Evolutionary conservation across 352 stramenopile species (phyloP).

Genomic region (Phytophthora brassicae): DNA sequence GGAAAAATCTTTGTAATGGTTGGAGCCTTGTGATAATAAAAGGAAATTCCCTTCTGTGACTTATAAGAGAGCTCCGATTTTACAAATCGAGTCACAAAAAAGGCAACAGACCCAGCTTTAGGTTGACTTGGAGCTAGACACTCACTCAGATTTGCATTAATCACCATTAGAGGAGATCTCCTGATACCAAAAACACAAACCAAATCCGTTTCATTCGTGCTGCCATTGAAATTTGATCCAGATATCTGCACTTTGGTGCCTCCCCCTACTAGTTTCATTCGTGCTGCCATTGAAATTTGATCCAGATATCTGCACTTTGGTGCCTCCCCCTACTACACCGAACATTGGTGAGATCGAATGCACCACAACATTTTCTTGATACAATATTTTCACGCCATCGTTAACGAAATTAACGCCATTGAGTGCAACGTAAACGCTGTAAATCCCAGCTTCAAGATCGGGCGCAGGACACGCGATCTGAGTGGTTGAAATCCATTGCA

Average conservation of each 20-base stretch:
- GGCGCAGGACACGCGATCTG: slow-evolving; percentile 37
- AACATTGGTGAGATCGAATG: slow-evolving; percentile 41
- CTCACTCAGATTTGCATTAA: slow-evolving; percentile 25
- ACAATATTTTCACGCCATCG: slow-evolving; percentile 40
- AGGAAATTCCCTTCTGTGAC: background rate
- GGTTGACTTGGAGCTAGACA: slow-evolving; percentile 26
- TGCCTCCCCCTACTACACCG: slow-evolving; percentile 49
- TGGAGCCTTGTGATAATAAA: slow-evolving; percentile 26
- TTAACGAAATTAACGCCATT: slow-evolving; percentile 51
- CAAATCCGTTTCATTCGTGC: slow-evolving; percentile 20
- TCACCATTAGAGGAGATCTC: slow-evolving; percentile 16
- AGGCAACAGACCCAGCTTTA: slow-evolving; percentile 11
- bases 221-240: slow-evolving; percentile 25
- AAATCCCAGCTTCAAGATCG: slow-evolving; percentile 36
- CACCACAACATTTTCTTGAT: slow-evolving; percentile 40
- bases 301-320: slow-evolving; percentile 32
- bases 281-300: slow-evolving; percentile 24
- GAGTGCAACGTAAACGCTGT: slow-evolving; percentile 47
- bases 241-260: slow-evolving; percentile 39
- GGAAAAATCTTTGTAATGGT: slow-evolving; percentile 18
- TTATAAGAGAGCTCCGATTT: slow-evolving; percentile 3
- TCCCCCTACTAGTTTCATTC: slow-evolving; percentile 29
- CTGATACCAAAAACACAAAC: slow-evolving; percentile 38
- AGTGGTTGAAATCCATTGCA: slow-evolving; percentile 33
- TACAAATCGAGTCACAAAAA: slow-evolving; percentile 23